Evolutionary conservation across 345 rosid genomes (phyloP).

Genomic region (Eucalyptus curtisii): DNA sequence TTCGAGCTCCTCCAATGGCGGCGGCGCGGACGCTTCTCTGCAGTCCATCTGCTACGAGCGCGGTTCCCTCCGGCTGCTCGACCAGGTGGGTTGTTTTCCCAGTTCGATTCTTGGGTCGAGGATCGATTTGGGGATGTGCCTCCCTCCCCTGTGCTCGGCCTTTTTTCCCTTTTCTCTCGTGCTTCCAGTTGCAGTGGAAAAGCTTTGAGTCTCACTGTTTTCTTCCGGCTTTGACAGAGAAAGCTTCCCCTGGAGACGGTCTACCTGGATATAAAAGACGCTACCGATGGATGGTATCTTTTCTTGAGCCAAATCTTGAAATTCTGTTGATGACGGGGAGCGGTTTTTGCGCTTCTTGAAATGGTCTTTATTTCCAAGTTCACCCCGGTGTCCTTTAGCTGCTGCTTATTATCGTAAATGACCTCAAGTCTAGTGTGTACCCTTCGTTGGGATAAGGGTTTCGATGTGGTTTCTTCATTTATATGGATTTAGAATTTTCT

Average conservation of each 20-base stretch:
- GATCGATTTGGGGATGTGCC: neutral
- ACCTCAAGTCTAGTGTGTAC: neutral
- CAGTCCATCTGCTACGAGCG: slow-evolving; percentile 55
- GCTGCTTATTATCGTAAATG: neutral
- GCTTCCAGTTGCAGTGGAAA: neutral
- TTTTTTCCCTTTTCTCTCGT: neutral
- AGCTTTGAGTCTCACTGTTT: neutral
- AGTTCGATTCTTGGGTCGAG: neutral
- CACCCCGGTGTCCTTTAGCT: neutral
- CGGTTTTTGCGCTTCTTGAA: neutral
- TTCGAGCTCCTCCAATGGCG: neutral
- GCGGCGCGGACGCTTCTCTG: slow-evolving; percentile 14
- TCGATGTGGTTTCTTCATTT: neutral
- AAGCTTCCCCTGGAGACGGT: slow-evolving; percentile 72
- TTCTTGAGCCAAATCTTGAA: neutral
- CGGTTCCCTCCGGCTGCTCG: slow-evolving; percentile 61
- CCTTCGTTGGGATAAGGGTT: neutral
- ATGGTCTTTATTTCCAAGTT: neutral
- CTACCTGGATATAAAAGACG: slow-evolving; percentile 45
- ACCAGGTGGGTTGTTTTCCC: slow-evolving; percentile 22
- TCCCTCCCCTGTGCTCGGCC: neutral
- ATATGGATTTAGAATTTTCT: neutral
- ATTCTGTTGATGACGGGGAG: neutral
- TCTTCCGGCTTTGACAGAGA: slow-evolving; percentile 32
- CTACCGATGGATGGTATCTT: slow-evolving; percentile 75